Evolutionary conservation across 2,329 filamentous ascomycete genomes (phyloP).

Genomic region (Drechslerella stenobrocha): DNA sequence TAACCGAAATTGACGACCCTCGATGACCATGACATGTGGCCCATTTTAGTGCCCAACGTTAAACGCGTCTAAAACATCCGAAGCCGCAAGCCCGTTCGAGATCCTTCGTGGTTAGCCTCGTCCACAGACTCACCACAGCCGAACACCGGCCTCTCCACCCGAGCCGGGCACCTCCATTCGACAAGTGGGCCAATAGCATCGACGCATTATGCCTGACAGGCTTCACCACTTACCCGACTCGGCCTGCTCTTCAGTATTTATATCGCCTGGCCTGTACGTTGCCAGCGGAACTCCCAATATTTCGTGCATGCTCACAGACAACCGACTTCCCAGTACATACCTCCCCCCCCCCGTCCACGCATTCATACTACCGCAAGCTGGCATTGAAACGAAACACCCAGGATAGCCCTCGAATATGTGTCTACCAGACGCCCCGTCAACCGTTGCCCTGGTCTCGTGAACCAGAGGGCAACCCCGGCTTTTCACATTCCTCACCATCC

Average conservation of each 20-base stretch:
- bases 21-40: slow-evolving; percentile 3
- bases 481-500: no score
- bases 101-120: background rate
- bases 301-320: no score
- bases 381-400: no score
- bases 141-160: background rate
- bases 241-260: background rate
- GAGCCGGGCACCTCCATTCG: background rate
- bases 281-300: no score
- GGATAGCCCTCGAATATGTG: no score
- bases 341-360: no score
- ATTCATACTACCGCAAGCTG: no score
- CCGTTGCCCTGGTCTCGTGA: no score
- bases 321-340: no score
- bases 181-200: background rate
- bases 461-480: no score
- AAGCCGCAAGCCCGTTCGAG: slow-evolving; percentile 4
- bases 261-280: background rate
- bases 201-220: background rate
- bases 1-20: background rate
- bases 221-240: background rate
- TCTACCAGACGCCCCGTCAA: no score
- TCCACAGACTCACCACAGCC: background rate
- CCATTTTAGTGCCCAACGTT: slow-evolving; percentile 2
- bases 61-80: slow-evolving; percentile 1